These are phyloP conservation scores for Linnemannia hyalina DNA, from an alignment of 192 early-diverging fungal genomes.

Conservation along the genomic window DNA sequence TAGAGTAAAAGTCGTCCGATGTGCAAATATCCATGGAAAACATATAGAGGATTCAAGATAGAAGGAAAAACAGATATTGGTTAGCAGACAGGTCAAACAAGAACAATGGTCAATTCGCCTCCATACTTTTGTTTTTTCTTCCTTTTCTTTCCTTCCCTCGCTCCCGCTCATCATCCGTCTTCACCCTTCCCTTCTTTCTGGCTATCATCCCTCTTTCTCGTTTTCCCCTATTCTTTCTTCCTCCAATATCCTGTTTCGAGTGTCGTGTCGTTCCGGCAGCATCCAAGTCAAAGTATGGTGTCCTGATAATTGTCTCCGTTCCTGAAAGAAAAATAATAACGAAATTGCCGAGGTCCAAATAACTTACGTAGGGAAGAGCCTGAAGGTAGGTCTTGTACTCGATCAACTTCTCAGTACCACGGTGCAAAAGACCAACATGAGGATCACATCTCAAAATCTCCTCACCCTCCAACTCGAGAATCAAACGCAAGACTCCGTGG, in stretches of 20 bases:
- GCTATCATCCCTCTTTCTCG: no score
- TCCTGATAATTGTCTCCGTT: neutral
- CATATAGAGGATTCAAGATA: neutral
- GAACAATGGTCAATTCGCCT: no score
- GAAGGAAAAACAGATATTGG: neutral
- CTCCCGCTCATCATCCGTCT: no score
- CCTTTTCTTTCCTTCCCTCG: no score
- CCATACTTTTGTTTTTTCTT: no score
- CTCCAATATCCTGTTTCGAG: neutral
- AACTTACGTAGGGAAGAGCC: constrained; percentile 88
- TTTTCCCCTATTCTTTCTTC: no score
- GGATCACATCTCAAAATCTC: constrained; percentile 94
- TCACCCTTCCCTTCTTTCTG: no score
- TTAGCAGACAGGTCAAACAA: neutral
- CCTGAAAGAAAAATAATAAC: neutral
- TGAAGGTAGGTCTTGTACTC: constrained; percentile 99
- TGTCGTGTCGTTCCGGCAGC: no score
- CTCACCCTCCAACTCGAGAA: constrained; percentile 94
- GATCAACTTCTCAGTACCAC: constrained; percentile 99
- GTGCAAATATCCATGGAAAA: neutral
- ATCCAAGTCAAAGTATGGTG: neutral
- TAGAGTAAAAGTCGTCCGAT: neutral
- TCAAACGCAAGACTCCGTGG: constrained; percentile 94
- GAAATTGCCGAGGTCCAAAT: neutral
- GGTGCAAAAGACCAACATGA: constrained; percentile 96